Evolutionary conservation across 208 protist genomes (phyloP).

Genomic region (Phytomonas sp.): DNA sequence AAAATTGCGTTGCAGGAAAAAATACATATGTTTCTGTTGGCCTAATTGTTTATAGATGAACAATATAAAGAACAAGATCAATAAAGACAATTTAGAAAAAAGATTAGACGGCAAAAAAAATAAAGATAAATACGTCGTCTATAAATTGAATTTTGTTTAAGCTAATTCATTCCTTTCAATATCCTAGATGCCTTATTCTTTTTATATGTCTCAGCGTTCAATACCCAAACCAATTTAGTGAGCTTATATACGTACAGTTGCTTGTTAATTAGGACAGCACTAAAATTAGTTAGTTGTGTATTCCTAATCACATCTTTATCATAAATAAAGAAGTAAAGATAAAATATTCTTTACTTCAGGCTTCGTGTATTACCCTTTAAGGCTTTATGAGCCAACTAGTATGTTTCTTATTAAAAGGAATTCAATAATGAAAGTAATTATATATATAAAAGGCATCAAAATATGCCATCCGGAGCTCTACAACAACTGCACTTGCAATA

Average conservation of each 20-base stretch:
- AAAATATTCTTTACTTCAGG: not conserved
- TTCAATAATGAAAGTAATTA: not conserved
- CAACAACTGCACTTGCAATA: not conserved
- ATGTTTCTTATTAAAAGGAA: too few relatives aligned
- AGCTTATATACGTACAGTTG: not conserved
- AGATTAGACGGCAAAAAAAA: slow-evolving; percentile 3
- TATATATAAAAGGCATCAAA: not conserved
- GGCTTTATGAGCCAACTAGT: too few relatives aligned
- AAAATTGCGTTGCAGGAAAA: not conserved
- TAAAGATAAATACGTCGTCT: not conserved
- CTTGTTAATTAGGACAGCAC: not conserved
- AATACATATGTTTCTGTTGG: not conserved
- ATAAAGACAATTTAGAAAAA: slow-evolving; percentile 7
- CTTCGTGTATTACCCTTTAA: not conserved
- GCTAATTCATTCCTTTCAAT: not conserved
- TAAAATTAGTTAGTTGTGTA: not conserved
- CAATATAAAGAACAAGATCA: slow-evolving; percentile 7
- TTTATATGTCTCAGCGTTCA: too few relatives aligned
- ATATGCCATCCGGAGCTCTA: not conserved
- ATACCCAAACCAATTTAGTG: too few relatives aligned
- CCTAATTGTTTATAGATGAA: slow-evolving; percentile 3
- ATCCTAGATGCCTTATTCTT: not conserved
- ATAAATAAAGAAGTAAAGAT: not conserved
- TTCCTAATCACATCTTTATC: not conserved
- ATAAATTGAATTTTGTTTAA: not conserved